Conservation (phyloP, 2,329 filamentous ascomycete species). For the Fusarium sp. region DNA sequence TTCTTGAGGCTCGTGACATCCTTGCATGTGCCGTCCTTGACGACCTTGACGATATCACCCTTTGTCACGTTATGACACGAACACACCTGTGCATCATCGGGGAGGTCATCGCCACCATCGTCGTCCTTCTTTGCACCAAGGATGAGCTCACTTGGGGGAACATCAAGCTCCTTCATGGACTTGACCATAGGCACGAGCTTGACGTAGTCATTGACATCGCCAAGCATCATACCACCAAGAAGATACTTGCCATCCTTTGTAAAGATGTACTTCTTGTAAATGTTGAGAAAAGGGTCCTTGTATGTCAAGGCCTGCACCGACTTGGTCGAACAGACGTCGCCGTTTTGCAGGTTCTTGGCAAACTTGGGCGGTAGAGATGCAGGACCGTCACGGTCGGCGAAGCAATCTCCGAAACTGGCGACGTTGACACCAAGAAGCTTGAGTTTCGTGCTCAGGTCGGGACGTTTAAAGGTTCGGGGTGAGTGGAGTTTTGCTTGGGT, state of each 20-base stretch:
- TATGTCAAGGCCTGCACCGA: constrained; percentile 89
- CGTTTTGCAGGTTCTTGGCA: constrained; percentile 47
- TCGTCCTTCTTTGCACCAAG: constrained; percentile 79
- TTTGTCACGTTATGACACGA: constrained; percentile 95
- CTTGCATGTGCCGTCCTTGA: constrained; percentile 85
- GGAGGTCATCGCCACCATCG: constrained; percentile 82
- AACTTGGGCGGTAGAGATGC: constrained; percentile 75
- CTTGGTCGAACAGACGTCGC: constrained; percentile 44
- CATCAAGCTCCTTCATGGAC: constrained; percentile 81
- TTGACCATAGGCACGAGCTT: constrained; percentile 91
- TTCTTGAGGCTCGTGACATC: constrained; percentile 85
- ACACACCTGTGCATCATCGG: constrained; percentile 89
- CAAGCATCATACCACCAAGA: constrained; percentile 97
- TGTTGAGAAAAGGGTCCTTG: constrained; percentile 86
- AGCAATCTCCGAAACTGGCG: constrained; percentile 94
- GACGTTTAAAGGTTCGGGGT: constrained; percentile 78
- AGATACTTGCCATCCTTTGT: constrained; percentile 90
- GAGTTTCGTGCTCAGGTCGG: constrained; percentile 90
- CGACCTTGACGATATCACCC: constrained; percentile 76
- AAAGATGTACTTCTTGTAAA: constrained; percentile 96
- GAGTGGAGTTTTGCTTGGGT: constrained; percentile 82
- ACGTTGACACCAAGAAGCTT: constrained; percentile 93
- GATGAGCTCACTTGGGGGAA: constrained; percentile 85
- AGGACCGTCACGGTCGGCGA: constrained; percentile 87
- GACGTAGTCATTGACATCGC: constrained; percentile 90